Percentiles rank a stretch among this genome's conserved stretches.
These are phyloP conservation scores for Cryptococcus sp. DNA, from an alignment of 1,284 basidiomycete genomes.

Conservation along the genomic window DNA sequence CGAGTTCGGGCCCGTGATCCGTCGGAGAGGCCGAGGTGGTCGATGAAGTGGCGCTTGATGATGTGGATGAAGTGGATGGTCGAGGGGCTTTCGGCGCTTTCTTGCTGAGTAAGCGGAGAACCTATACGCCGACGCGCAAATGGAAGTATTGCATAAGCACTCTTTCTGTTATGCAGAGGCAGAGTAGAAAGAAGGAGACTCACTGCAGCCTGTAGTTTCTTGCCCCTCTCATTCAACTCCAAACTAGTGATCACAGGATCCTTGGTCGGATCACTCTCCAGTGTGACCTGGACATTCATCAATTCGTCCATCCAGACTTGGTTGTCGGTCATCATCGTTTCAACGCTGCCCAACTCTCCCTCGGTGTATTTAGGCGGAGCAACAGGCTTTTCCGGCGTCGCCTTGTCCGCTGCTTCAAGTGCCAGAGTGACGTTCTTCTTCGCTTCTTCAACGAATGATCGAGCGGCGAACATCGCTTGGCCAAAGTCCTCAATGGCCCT, in stretches of 20 bases:
- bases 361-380: conserved; percentile 73
- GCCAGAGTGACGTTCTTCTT: conserved; percentile 59
- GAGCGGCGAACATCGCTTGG: conserved; percentile 62
- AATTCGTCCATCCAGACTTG: conserved; percentile 75
- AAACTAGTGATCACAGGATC: conserved; percentile 77
- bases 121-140: conserved; percentile 10
- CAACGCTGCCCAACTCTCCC: conserved; percentile 75
- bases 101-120: conserved; percentile 34
- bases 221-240: conserved; percentile 79
- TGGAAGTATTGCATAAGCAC: neutral
- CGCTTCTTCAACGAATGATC: conserved; percentile 79
- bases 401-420: conserved; percentile 56
- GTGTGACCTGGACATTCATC: conserved; percentile 73
- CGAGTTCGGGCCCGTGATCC: conserved; percentile 6
- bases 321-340: conserved; percentile 71
- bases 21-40: conserved; percentile 12
- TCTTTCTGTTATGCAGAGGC: too few species aligned
- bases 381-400: conserved; percentile 52
- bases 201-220: conserved; percentile 73
- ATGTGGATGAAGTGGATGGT: conserved; percentile 14
- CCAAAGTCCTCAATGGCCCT: conserved; percentile 65
- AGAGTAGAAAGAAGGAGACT: conserved; percentile 38
- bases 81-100: conserved; percentile 33
- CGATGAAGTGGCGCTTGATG: conserved; percentile 14
- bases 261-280: conserved; percentile 63